phyloP scores from a whole-genome alignment of 192 early-diverging fungal genomes.

The Coemansia sp. region DNA sequence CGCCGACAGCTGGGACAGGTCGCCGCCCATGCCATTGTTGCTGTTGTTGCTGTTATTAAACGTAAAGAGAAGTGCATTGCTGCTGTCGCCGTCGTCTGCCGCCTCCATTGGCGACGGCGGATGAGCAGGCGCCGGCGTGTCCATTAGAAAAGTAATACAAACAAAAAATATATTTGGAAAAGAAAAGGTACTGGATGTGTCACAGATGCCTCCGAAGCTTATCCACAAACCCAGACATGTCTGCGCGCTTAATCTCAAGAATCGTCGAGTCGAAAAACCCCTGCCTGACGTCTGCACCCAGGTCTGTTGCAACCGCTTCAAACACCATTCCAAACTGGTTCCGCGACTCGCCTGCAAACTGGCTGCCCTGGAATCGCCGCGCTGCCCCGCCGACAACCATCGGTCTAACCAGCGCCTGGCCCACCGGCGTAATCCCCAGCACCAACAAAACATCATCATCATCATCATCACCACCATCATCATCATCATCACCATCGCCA shows the following conservation, averaged over 20 bases:
- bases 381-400: slow-evolving; percentile 45
- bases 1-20: slow-evolving; percentile 44
- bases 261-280: slow-evolving; percentile 85
- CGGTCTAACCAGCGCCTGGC: slow-evolving; percentile 50
- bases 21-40: neutral
- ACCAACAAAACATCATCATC: slow-evolving; percentile 65
- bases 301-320: slow-evolving; percentile 66
- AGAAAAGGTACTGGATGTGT: neutral
- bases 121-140: neutral
- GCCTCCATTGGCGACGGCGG: neutral
- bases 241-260: slow-evolving; percentile 71
- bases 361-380: slow-evolving; percentile 46
- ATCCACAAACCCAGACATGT: slow-evolving; percentile 68
- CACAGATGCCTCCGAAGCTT: slow-evolving; percentile 52
- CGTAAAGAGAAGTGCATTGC: neutral
- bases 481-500: slow-evolving; percentile 16
- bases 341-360: slow-evolving; percentile 52
- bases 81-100: neutral
- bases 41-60: too few relatives aligned
- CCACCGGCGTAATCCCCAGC: slow-evolving; percentile 58
- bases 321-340: slow-evolving; percentile 78
- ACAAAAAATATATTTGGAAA: neutral
- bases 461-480: slow-evolving; percentile 28
- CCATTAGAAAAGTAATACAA: neutral
- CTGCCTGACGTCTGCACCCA: slow-evolving; percentile 60